A percentile compares a stretch with the other conserved stretches of the same genome.
These are phyloP conservation scores for Bimuria novae-zelandiae DNA, from an alignment of 2,329 filamentous ascomycete species.

Conservation along the genomic window DNA sequence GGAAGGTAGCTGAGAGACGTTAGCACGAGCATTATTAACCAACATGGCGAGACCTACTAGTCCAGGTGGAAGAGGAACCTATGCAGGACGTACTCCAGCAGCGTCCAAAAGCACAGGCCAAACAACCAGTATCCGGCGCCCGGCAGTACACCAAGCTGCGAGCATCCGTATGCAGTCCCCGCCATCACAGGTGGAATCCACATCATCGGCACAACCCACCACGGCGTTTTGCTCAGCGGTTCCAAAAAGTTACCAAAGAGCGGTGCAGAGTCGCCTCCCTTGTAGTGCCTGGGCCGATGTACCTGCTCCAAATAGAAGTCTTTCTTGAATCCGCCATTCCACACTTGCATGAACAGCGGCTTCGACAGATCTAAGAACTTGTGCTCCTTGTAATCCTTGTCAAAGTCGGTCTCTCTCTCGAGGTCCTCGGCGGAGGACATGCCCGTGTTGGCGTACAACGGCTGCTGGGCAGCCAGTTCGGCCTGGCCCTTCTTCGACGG, in stretches of 20 bases:
- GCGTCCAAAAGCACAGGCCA: slow-evolving; percentile 81
- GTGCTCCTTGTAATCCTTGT: slow-evolving; percentile 80
- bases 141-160: slow-evolving; percentile 59
- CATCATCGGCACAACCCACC: slow-evolving; percentile 83
- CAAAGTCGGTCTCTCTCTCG: slow-evolving; percentile 78
- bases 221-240: slow-evolving; percentile 91
- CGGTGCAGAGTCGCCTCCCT: slow-evolving; percentile 86
- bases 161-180: slow-evolving; percentile 67
- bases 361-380: slow-evolving; percentile 90
- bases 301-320: slow-evolving; percentile 98
- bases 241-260: slow-evolving; percentile 99
- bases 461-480: slow-evolving; percentile 50
- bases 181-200: slow-evolving; percentile 85
- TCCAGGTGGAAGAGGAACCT: slow-evolving; percentile 94
- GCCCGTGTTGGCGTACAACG: slow-evolving; percentile 69
- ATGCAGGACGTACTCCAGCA: slow-evolving; percentile 88
- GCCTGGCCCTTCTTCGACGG: slow-evolving; percentile 54
- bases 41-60: slow-evolving; percentile 62
- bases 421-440: slow-evolving; percentile 90
- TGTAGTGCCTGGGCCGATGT: slow-evolving; percentile 94
- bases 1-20: slow-evolving; percentile 71
- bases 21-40: slow-evolving; percentile 12
- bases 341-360: slow-evolving; percentile 86
- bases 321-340: slow-evolving; percentile 85
- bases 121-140: slow-evolving; percentile 67